Base-by-base conservation (phyloP, 2,329 filamentous ascomycete genomes). In the Escovopsis weberi region DNA sequence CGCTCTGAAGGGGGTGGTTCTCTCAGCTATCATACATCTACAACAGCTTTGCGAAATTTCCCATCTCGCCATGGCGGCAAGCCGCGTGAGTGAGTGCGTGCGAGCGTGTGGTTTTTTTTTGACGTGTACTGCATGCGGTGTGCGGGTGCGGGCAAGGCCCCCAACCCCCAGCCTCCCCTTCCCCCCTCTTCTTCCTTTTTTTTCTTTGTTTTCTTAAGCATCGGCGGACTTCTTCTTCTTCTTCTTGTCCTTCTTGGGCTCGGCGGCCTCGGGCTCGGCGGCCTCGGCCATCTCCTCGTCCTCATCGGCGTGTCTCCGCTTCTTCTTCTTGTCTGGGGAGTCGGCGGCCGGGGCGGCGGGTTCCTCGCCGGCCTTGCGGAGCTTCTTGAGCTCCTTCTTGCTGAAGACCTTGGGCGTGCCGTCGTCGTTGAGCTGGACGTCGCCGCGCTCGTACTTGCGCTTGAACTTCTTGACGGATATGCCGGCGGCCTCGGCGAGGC, bases 301-400 rank as follows among this genome's bases (percentile, higher is more conserved):
- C 47, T 76, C 82, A 39, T 77, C 76, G 47, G 71, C 70, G 67
- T 84, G 83, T 59, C 80, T 74, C 74, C 85, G 62, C 57, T 70
- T 66, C 61, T 71, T 75, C 59, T 75, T 69, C 61, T 72, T 71
- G 69, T 81, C 80, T 58, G 71, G 68, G 63, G 53, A 46, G 12
- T 44, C 48, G 40, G 55, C 53, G 32, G 77, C 76, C 62, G 75
- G 11, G n/a, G 35, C n/a, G 15, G 15, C 7, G 11, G 34, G 11
- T 8, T 36, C 35, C 12, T 18, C 82, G 40, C 77, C 76, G 47
- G 71, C 70, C 67, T 84, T 83, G 59, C 80, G 74, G 74, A 85
- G 85, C 74, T 85, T 85, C 72, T 85, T 85, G 54, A 81, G 61
- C 38, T 84, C 79, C 66, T 85, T 85, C 71, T 85, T 85, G 68